These are phyloP conservation scores for Sisymbrium irio DNA, from an alignment of 345 rosid genomes.

Conservation along the genomic window DNA sequence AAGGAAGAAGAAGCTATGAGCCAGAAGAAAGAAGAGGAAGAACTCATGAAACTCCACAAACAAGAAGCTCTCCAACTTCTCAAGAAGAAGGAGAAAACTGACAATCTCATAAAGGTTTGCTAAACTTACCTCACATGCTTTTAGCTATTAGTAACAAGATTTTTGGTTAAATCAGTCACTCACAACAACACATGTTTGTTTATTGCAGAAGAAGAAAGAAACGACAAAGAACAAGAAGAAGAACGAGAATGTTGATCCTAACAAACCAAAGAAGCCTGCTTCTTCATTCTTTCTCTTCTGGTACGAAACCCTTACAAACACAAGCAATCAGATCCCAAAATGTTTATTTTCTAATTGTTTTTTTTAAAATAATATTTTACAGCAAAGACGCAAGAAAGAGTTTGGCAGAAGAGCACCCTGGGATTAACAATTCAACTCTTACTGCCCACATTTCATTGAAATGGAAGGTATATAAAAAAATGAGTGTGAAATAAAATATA, in stretches of 20 bases:
- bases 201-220: conserved; percentile 65
- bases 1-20: conserved; percentile 68
- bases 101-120: conserved; percentile 70
- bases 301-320: conserved; percentile 13
- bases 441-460: conserved; percentile 73
- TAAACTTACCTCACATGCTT: conserved; percentile 8
- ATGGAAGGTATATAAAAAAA: conserved; percentile 58
- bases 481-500: background rate
- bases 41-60: conserved; percentile 76
- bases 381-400: conserved; percentile 74
- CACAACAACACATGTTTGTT: background rate
- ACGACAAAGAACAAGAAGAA: conserved; percentile 54
- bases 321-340: background rate
- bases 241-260: conserved; percentile 58
- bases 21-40: conserved; percentile 67
- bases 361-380: background rate
- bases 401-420: conserved; percentile 57
- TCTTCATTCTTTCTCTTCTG: conserved; percentile 80
- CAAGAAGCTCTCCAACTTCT: conserved; percentile 88
- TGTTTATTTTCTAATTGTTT: background rate
- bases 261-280: conserved; percentile 92
- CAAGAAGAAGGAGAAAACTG: conserved; percentile 92
- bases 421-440: conserved; percentile 60
- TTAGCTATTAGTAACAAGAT: no score
- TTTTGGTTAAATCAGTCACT: background rate